Conservation (phyloP, 163 green algal genomes). For the Scenedesmus sp. region DNA sequence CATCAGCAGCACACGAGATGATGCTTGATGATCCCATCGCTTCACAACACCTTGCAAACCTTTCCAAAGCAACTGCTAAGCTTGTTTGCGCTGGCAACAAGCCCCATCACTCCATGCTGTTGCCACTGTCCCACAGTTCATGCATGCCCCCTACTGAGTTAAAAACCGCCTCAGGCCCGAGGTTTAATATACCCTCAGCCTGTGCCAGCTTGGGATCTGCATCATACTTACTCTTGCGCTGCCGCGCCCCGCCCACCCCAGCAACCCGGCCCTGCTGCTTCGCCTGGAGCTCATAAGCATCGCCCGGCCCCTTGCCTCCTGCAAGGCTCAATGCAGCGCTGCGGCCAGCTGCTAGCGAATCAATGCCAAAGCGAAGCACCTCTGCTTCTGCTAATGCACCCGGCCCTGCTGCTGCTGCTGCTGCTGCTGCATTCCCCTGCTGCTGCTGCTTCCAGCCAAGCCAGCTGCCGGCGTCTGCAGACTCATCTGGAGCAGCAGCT, state of each 20-base stretch:
- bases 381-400: background rate
- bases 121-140: background rate
- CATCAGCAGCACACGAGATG: no score
- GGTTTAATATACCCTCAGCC: constrained; percentile 30
- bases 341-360: constrained; percentile 13
- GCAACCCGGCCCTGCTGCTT: background rate
- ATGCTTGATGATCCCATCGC: no score
- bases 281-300: constrained; percentile 20
- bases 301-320: background rate
- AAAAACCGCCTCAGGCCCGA: constrained; percentile 42
- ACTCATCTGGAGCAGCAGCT: background rate
- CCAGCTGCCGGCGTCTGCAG: background rate
- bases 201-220: constrained; percentile 24
- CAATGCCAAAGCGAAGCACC: constrained; percentile 26
- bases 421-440: constrained; percentile 15
- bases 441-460: constrained; percentile 6
- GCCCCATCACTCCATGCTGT: background rate
- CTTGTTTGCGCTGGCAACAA: no score
- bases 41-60: no score
- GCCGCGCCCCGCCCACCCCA: background rate
- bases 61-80: no score
- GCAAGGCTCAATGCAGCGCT: background rate
- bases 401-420: constrained; percentile 18
- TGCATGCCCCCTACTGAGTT: background rate
- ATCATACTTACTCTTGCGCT: constrained; percentile 46